Base-by-base conservation (phyloP, 2,329 filamentous ascomycete species). In the Basipetospora sp. region DNA sequence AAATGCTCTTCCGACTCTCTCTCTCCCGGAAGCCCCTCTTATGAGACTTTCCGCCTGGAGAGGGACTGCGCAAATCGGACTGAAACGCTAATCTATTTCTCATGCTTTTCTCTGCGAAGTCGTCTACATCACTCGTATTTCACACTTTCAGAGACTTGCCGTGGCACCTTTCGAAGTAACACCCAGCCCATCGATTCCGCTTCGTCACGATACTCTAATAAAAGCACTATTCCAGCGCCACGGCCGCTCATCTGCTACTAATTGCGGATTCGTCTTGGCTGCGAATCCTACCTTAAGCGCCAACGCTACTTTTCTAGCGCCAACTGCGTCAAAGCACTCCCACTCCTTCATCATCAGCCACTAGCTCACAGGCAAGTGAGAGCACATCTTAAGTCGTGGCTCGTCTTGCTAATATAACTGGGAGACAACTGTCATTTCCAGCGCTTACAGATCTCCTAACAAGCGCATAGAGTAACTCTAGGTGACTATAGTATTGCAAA, bases 131-230 rank as follows among this genome's bases (percentile, higher is more conserved):
- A 30, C 27, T 30, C 27, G 27, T 30, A 30, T n/a, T 15, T 20
- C 8, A 16, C 18, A 33, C 31, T n/a, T 33, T 33, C 31, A 33
- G 13, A 20, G 31, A 33, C 31, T 11, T 16, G 31, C 31, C 13
- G 31, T 30, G 27, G 27, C 27, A 30, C 27, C 31, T 18, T 20
- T 20, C 31, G 31, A 20, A 33, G 18, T 20, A 33, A 20, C 22
- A 9, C 31, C 16, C 31, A 6, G 27, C 27, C 27, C 27, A 15
- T 30, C 27, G 18, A 34, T 34, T 34, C 31, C 18, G 13, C 31
- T 17, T 53, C 50, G 41, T 56, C 52, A 5, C 47, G 43, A 34
- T 42, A 36, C 29, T 41, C 35, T n/a, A 28, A 34, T n/a, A 36
- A 40, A 32, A 20, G 38, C 38, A 43, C 42, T 38, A 39, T 43